Conservation (phyloP, 441 rosid genomes). For the Codiaeum variegatum region DNA sequence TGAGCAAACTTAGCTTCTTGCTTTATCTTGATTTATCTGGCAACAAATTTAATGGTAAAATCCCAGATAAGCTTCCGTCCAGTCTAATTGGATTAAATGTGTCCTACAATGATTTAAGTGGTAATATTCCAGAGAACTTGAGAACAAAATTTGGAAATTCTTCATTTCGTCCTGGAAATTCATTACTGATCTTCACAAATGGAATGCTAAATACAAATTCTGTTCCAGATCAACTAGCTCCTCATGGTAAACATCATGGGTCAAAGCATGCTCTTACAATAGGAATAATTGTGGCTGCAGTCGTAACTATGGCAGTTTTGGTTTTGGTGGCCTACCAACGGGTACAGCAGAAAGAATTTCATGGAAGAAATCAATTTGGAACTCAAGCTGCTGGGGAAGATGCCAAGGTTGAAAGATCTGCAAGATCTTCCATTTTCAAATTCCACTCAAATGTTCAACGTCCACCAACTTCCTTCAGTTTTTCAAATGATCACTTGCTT, state of each 20-base stretch:
- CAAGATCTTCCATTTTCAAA: constrained; percentile 63
- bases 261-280: constrained; percentile 49
- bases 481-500: constrained; percentile 87
- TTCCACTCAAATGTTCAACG: constrained; percentile 54
- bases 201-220: constrained; percentile 26
- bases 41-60: constrained; percentile 61
- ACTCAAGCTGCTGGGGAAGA: constrained; percentile 46
- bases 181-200: constrained; percentile 36
- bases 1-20: constrained; percentile 63
- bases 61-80: constrained; percentile 64
- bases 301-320: constrained; percentile 65
- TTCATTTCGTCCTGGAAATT: constrained; percentile 72
- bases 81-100: constrained; percentile 61
- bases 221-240: constrained; percentile 15
- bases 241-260: constrained; percentile 26
- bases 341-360: constrained; percentile 59
- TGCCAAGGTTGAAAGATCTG: constrained; percentile 52
- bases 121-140: constrained; percentile 56
- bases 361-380: constrained; percentile 48
- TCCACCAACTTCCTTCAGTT: constrained; percentile 63
- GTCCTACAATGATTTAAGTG: constrained; percentile 70
- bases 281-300: constrained; percentile 72
- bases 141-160: constrained; percentile 43
- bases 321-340: constrained; percentile 72
- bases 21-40: constrained; percentile 77